phyloP scores from a whole-genome alignment of 2,329 filamentous ascomycete species.

The Rhinocladiella similis region DNA sequence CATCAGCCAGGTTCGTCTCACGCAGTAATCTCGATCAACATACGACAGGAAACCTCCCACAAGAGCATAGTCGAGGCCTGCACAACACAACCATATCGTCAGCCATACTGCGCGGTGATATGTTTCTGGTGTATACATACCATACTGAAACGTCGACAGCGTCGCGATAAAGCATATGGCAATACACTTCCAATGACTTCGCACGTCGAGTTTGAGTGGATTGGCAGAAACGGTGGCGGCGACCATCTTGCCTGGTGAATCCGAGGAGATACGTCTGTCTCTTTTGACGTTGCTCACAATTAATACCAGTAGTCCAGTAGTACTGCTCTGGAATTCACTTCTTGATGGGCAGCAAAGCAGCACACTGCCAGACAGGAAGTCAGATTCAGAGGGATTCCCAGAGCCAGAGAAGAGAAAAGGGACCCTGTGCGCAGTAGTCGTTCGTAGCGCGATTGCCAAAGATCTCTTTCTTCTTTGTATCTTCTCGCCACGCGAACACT shows the following conservation, averaged over 20 bases:
- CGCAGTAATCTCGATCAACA: not conserved
- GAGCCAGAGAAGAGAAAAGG: too few species aligned
- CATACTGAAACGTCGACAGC: constrained; percentile 54
- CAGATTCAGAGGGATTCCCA: too few species aligned
- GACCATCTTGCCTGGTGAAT: constrained; percentile 12
- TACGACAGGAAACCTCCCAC: constrained; percentile 47
- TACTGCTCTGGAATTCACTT: too few species aligned
- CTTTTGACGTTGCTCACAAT: not conserved
- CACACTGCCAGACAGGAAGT: too few species aligned
- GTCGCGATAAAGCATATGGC: constrained; percentile 49
- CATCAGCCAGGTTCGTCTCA: not conserved
- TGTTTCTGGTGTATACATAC: not conserved
- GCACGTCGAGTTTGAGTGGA: constrained; percentile 22
- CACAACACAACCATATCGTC: not conserved
- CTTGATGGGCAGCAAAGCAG: too few species aligned
- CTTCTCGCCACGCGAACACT: not conserved
- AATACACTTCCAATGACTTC: constrained; percentile 45
- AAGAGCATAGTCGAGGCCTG: constrained; percentile 46
- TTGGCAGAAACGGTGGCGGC: constrained; percentile 20
- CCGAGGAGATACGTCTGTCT: too few species aligned
- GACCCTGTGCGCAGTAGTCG: too few species aligned
- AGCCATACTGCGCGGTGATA: not conserved
- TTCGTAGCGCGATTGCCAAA: too few species aligned
- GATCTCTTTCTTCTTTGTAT: not conserved
- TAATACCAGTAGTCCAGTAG: too few species aligned